These are phyloP conservation scores for Wickerhamomyces chambardii DNA, from an alignment of 805 yeast species.

Conservation along the genomic window DNA sequence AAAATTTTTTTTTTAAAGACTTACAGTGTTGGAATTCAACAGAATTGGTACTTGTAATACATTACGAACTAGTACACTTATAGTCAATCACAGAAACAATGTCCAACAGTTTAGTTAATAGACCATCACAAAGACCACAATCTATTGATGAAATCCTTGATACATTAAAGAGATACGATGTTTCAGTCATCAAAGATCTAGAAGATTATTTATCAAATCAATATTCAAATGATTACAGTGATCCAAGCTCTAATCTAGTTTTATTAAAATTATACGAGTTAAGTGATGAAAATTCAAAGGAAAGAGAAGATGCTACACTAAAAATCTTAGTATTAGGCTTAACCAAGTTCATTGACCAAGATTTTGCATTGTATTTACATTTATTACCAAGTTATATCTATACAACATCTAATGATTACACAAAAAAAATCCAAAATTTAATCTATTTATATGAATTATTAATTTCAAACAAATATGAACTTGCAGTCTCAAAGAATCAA, in stretches of 20 bases:
- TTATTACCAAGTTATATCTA: constrained; percentile 32
- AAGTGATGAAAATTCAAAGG: constrained; percentile 23
- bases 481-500: constrained; percentile 12
- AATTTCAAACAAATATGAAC: constrained; percentile 11
- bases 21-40: too few relatives aligned
- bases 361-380: constrained; percentile 34
- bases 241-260: constrained; percentile 35
- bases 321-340: constrained; percentile 32
- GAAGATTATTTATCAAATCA: constrained; percentile 35
- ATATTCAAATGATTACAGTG: constrained; percentile 25
- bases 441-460: constrained; percentile 15
- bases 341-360: constrained; percentile 28
- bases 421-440: constrained; percentile 15
- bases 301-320: constrained; percentile 28
- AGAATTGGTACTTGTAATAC: too few relatives aligned
- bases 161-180: constrained; percentile 35
- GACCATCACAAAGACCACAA: constrained; percentile 30
- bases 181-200: constrained; percentile 29
- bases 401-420: constrained; percentile 13
- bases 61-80: too few relatives aligned
- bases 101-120: constrained; percentile 21
- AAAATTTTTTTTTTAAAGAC: too few relatives aligned
- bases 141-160: constrained; percentile 28
- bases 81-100: not conserved
- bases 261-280: constrained; percentile 32